Conservation (phyloP, 108 stramenopile species). For the Ochromonas danica region DNA sequence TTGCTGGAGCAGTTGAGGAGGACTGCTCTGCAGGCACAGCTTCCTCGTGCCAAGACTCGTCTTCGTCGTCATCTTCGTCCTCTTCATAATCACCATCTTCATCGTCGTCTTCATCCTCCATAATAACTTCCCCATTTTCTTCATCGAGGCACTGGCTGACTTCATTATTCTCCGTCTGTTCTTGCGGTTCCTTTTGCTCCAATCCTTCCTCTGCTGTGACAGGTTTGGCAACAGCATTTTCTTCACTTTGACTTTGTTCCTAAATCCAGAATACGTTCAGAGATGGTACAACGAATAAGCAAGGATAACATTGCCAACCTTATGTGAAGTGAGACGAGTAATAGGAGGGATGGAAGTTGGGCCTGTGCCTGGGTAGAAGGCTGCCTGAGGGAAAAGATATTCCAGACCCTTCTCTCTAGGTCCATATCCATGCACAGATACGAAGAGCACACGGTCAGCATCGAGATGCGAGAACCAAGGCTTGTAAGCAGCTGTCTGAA, state of each 20-base stretch:
- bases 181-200: too few species aligned
- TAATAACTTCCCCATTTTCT: background rate
- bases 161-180: background rate
- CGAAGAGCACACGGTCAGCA: conserved; percentile 48
- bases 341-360: background rate
- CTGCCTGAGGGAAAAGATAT: conserved; percentile 18
- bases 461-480: conserved; percentile 50
- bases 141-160: background rate
- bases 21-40: too few species aligned
- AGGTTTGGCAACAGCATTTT: background rate
- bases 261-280: background rate
- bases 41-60: too few species aligned
- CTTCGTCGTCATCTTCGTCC: conserved; percentile 6
- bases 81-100: background rate
- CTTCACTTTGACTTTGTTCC: background rate
- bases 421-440: conserved; percentile 56
- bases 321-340: too few species aligned
- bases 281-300: too few species aligned
- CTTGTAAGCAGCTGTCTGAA: conserved; percentile 28
- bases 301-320: too few species aligned
- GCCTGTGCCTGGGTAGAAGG: conserved; percentile 33
- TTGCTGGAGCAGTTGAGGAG: too few species aligned
- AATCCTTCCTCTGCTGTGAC: too few species aligned
- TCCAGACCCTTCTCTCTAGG: conserved; percentile 18
- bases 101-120: background rate